These are phyloP conservation scores for Phytophthora quininea DNA, from an alignment of 352 stramenopile species.

Conservation along the genomic window DNA sequence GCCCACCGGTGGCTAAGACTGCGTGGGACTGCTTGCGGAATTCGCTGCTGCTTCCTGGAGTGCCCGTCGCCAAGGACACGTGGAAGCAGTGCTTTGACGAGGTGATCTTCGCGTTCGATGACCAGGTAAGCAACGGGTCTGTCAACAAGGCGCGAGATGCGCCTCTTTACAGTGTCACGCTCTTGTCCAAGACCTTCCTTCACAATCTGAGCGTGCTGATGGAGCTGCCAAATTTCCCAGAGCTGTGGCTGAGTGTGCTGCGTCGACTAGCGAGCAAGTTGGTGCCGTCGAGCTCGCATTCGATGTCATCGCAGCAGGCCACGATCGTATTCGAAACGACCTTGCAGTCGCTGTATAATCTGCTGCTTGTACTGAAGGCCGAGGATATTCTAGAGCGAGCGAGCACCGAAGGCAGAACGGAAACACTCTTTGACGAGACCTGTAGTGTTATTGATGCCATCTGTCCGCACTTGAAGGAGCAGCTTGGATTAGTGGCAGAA, in stretches of 20 bases:
- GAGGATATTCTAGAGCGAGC: constrained; percentile 73
- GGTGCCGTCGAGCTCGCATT: constrained; percentile 42
- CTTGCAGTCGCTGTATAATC: constrained; percentile 86
- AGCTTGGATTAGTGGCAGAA: constrained; percentile 64
- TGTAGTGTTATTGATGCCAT: constrained; percentile 74
- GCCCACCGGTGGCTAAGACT: constrained; percentile 75
- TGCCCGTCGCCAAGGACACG: constrained; percentile 70
- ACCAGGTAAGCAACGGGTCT: constrained; percentile 71
- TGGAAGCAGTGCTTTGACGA: constrained; percentile 88
- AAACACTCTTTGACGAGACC: constrained; percentile 74
- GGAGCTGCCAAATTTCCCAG: constrained; percentile 65
- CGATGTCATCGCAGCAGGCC: constrained; percentile 41
- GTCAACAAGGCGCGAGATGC: constrained; percentile 67
- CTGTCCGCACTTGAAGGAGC: constrained; percentile 80
- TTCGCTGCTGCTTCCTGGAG: constrained; percentile 73
- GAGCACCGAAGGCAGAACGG: constrained; percentile 43
- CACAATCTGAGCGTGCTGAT: constrained; percentile 82
- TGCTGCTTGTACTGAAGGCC: constrained; percentile 83
- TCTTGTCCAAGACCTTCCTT: constrained; percentile 88
- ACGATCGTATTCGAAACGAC: constrained; percentile 86
- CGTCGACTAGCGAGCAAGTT: constrained; percentile 78
- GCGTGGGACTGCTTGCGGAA: constrained; percentile 88
- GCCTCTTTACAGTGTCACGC: constrained; percentile 79
- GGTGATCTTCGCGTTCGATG: constrained; percentile 89
- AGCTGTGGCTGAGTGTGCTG: constrained; percentile 82